Conservation (phyloP, 495 filamentous ascomycete genomes). For the Trichoderma asperelloides region DNA sequence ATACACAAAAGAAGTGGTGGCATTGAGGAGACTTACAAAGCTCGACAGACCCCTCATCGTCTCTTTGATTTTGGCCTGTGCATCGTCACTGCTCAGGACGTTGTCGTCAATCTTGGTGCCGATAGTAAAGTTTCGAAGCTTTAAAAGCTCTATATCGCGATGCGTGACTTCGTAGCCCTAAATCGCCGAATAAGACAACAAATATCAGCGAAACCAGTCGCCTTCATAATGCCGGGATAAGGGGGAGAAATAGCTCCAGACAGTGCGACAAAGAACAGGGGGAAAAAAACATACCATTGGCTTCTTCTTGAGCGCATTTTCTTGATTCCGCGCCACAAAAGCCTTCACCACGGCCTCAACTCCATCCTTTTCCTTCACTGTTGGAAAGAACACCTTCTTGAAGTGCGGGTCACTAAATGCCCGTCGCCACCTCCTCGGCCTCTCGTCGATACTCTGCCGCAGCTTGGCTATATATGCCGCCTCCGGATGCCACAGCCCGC, state of each 20-base stretch:
- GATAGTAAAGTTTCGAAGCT: slow-evolving; percentile 68
- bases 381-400: slow-evolving; percentile 53
- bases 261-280: neutral
- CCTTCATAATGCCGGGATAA: slow-evolving; percentile 8
- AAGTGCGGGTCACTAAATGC: slow-evolving; percentile 51
- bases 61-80: slow-evolving; percentile 45
- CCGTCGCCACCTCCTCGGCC: slow-evolving; percentile 54
- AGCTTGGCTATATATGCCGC: slow-evolving; percentile 49
- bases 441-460: slow-evolving; percentile 63
- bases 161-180: slow-evolving; percentile 69
- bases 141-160: slow-evolving; percentile 63
- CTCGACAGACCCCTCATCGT: slow-evolving; percentile 50
- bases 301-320: slow-evolving; percentile 71
- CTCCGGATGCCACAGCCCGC: slow-evolving; percentile 72
- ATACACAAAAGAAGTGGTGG: too few species aligned
- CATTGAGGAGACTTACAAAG: slow-evolving; percentile 45
- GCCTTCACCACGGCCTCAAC: slow-evolving; percentile 48
- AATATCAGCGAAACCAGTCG: neutral
- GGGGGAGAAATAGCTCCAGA: neutral
- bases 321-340: slow-evolving; percentile 57
- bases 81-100: slow-evolving; percentile 40
- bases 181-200: slow-evolving; percentile 6
- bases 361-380: slow-evolving; percentile 44
- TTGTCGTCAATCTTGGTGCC: slow-evolving; percentile 52
- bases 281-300: slow-evolving; percentile 61